Evolutionary conservation across 208 protist genomes (phyloP), one percentile per base, ranked within the genome.

Genomic region (Angomonas desouzai): DNA sequence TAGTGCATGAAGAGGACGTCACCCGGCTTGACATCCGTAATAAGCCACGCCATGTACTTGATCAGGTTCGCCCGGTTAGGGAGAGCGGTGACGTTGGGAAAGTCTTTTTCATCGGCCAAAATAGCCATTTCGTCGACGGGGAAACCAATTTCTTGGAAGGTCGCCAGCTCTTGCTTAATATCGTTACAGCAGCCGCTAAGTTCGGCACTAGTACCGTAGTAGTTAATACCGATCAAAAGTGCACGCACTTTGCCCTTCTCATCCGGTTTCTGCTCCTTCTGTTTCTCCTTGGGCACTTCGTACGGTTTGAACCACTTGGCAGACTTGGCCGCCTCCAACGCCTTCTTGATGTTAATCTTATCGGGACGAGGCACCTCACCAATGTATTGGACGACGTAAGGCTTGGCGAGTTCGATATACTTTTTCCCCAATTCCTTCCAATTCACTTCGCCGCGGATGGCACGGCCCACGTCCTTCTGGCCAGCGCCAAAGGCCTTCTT

Each of bases 1-100:
- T 89, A 93, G 68, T 88, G 76, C 65, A 92, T 55, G 68, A 93
- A 92, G 45, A 92, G 77, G 49, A 83, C 83, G 43, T 94, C 84
- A 22, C 86, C 89, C n/a, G 66, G 55, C 66, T 85, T 81, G 22
- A 74, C 80, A 30, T 72, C 80, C 61, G 75, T 74, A 13, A 83
- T 71, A 1, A 91, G 69, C 83, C 84, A 92, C 61, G 78, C 80
- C 69, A 92, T 82, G 76, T 84, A 78, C 56, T 83, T 76, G 32
- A 89, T 68, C 28, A 94, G 89, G 49, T 83, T 90, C 33, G 16
- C 75, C 0, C 77, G 74, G 7, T 71, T 89, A 13, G 87, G 85
- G 51, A 67, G 33, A 0, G 13, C 87, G 0, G 65, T 83, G 33
- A 62, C 49, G 47, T 72, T 67, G 20, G 79, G 79, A 47, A 83